Conservation (phyloP, 192 early-diverging fungal species). For the Kappamyces sp. region DNA sequence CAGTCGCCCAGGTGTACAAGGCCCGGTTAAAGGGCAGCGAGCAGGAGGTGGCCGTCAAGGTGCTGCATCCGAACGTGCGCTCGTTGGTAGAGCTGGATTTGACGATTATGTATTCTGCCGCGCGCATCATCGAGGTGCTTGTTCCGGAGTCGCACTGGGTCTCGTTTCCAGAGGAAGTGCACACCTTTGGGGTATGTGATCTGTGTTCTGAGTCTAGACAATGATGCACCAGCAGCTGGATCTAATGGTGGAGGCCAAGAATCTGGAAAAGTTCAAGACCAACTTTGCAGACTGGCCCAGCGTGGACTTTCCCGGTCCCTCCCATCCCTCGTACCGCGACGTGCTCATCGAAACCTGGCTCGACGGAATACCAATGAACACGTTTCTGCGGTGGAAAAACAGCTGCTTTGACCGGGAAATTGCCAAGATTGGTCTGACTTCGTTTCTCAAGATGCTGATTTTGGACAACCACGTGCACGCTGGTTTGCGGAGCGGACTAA, state of each 20-base stretch:
- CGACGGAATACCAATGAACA: constrained; percentile 67
- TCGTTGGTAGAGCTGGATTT: constrained; percentile 70
- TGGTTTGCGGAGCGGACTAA: constrained; percentile 17
- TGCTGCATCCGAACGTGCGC: constrained; percentile 79
- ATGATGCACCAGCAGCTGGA: constrained; percentile 94
- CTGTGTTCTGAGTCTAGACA: neutral
- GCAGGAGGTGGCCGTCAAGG: constrained; percentile 65
- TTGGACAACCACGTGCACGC: constrained; percentile 93
- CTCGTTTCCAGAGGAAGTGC: constrained; percentile 82
- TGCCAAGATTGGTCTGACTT: constrained; percentile 74
- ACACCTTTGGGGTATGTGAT: constrained; percentile 57
- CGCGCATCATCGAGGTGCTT: constrained; percentile 46
- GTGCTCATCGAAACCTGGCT: constrained; percentile 84
- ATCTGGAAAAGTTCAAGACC: constrained; percentile 49
- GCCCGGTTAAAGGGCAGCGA: constrained; percentile 31
- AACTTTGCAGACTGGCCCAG: constrained; percentile 32
- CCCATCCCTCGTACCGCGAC: constrained; percentile 35
- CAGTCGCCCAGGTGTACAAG: constrained; percentile 83
- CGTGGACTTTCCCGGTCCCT: constrained; percentile 62
- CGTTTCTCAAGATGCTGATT: constrained; percentile 86
- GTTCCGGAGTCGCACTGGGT: constrained; percentile 84
- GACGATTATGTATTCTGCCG: constrained; percentile 70
- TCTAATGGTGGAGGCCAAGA: constrained; percentile 69
- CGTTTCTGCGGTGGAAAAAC: constrained; percentile 62
- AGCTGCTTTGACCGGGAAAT: constrained; percentile 69